Base-by-base conservation (phyloP, 2,329 filamentous ascomycete species). In the Pseudocercospora fuligena region DNA sequence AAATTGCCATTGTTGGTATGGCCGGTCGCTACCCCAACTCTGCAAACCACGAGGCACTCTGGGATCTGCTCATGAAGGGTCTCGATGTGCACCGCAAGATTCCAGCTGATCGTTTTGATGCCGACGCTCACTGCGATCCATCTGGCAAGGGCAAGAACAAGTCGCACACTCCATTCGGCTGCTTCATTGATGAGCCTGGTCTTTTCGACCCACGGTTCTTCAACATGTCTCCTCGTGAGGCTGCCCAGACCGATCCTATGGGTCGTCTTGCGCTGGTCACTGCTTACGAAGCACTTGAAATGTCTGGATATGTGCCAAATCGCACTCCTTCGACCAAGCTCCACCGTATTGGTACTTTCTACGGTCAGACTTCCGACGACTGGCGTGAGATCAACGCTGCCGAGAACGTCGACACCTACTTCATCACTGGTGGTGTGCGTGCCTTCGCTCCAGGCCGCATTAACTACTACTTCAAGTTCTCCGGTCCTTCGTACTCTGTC, bases 1-100 rank as follows among this genome's bases (percentile, higher is more conserved):
- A 93, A 78, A 87, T 97, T 69, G 93, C 93, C 65, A 93, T 97
- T 69, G 90, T 97, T 36, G 93, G 93, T 61, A 92, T 93, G 87
- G 87, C 91, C 54, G 91, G 91, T 60, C 86, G 91, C 60, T 93
- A 92, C 77, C 91, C 91, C 1, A 89, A 90, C 72, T 89, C 91
- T 59, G 89, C 88, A 16, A 90, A 85, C 73, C 86, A 88, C 67
- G 89, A 93, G 66, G 87, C 87, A 63, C 86, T 94, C 31, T 94
- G 91, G 91, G 88, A 92, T 66, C 82, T 93, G 3, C 83, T 94
- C 21, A 87, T 89, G 76, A 89, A 90, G 78, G 91, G 91, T 12
- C 84, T 92, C 7, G 91, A 93, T 77, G 90, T 92, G 33, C 90
- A 92, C 75, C 85, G 87, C 67, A 85, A 85, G 67, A 83, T 90